Conservation (phyloP, 2,329 filamentous ascomycete species). For the Byssothecium circinans region DNA sequence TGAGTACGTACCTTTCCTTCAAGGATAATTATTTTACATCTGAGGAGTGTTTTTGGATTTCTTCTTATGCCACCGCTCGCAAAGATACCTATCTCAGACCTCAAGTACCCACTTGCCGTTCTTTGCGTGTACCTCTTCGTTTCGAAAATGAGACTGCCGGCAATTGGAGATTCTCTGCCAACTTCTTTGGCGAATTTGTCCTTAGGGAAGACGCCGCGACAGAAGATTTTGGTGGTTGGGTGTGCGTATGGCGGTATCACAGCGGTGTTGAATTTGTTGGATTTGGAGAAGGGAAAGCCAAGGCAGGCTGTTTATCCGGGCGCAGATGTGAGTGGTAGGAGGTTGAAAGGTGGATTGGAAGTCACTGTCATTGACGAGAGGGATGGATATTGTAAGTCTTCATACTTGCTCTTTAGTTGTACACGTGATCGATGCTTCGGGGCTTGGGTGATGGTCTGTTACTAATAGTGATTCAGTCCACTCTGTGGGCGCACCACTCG, state of each 20-base stretch:
- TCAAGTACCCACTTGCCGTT: background rate
- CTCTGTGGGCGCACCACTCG: constrained; percentile 73
- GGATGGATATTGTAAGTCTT: constrained; percentile 75
- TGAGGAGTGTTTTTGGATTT: too few relatives aligned
- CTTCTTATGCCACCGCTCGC: background rate
- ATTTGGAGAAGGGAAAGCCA: constrained; percentile 61
- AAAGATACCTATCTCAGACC: background rate
- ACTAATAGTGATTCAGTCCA: constrained; percentile 59
- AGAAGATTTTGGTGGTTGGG: constrained; percentile 64
- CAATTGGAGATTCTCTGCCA: background rate
- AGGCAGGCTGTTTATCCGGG: constrained; percentile 49
- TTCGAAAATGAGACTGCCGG: constrained; percentile 31
- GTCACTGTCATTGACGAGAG: constrained; percentile 76
- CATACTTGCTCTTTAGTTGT: constrained; percentile 9
- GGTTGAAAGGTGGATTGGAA: constrained; percentile 59
- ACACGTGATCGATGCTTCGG: constrained; percentile 18
- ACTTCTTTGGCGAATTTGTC: constrained; percentile 24
- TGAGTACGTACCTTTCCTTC: too few relatives aligned
- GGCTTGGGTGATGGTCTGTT: constrained; percentile 2
- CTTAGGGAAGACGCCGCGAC: constrained; percentile 16
- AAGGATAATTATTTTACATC: too few relatives aligned
- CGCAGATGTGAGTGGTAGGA: constrained; percentile 39
- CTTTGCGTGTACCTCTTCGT: constrained; percentile 5
- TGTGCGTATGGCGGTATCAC: constrained; percentile 74
- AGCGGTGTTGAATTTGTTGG: constrained; percentile 66